Conservation (phyloP, 177 flowering plant genomes). For the Vitis hybrid region DNA sequence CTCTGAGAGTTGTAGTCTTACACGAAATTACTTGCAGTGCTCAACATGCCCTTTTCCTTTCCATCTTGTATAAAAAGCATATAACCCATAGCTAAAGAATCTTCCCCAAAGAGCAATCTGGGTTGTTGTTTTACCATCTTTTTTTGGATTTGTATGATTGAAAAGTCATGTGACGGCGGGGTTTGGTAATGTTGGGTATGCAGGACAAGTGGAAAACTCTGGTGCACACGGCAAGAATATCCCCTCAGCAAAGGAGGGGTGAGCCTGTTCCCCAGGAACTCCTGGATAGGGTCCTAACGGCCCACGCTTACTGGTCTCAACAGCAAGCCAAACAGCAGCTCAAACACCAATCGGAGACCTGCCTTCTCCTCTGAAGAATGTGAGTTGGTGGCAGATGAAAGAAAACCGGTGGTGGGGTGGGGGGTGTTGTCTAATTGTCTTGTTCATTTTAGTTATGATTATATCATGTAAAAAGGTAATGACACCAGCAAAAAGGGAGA, state of each 20-base stretch:
- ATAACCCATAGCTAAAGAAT: not conserved
- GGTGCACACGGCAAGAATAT: constrained; percentile 74
- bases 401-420: not conserved
- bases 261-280: constrained; percentile 84
- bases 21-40: constrained; percentile 10
- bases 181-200: not conserved
- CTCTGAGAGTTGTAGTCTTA: not conserved
- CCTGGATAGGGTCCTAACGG: constrained; percentile 62
- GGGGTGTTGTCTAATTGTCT: not conserved
- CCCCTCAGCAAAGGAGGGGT: constrained; percentile 83
- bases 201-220: constrained; percentile 85
- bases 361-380: constrained; percentile 25
- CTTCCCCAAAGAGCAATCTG: not conserved
- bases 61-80: not conserved
- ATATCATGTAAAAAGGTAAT: constrained; percentile 18
- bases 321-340: constrained; percentile 64
- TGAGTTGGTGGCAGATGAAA: not conserved
- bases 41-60: not conserved
- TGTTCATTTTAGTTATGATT: not conserved
- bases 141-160: not conserved
- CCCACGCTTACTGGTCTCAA: constrained; percentile 70
- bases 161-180: constrained; percentile 1
- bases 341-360: constrained; percentile 38
- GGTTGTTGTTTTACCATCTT: not conserved
- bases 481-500: constrained; percentile 5